Evolutionary conservation across 2,329 filamentous ascomycete species (phyloP).

Genomic region (Magnaporthiopsis rhizophila): DNA sequence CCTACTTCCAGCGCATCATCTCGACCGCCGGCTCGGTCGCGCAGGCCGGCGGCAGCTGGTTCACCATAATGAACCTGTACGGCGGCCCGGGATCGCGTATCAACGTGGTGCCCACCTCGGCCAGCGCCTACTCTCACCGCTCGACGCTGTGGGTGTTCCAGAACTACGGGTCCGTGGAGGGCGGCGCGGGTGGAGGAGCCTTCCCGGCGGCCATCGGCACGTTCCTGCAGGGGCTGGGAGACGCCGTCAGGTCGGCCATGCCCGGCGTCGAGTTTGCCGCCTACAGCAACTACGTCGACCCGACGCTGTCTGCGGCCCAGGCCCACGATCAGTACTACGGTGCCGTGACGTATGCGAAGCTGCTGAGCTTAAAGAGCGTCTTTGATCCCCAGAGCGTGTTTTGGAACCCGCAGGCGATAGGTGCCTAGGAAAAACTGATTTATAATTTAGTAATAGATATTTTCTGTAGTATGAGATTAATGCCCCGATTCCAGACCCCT

Average conservation of each 20-base stretch:
- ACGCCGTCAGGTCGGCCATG: conserved; percentile 21
- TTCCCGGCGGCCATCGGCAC: conserved; percentile 29
- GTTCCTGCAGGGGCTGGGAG: conserved; percentile 34
- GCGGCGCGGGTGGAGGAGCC: conserved; percentile 7
- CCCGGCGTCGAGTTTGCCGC: conserved; percentile 32
- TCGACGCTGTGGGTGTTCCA: conserved; percentile 42
- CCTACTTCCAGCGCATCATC: conserved; percentile 4
- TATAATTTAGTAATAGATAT: background rate
- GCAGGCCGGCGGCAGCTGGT: conserved; percentile 19
- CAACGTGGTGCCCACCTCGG: conserved; percentile 16
- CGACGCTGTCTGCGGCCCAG: conserved; percentile 33
- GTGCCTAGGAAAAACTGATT: background rate
- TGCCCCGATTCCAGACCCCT: too few relatives aligned
- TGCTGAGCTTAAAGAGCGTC: conserved; percentile 30
- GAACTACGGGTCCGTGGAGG: conserved; percentile 31
- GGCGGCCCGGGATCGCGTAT: conserved; percentile 29
- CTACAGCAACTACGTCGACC: conserved; percentile 47
- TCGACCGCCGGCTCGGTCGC: background rate
- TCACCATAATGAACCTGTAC: conserved; percentile 25
- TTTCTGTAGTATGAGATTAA: background rate
- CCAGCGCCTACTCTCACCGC: conserved; percentile 31
- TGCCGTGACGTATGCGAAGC: conserved; percentile 23
- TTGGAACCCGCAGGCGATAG: conserved; percentile 28
- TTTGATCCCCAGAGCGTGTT: conserved; percentile 33
- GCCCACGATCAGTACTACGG: conserved; percentile 43